Percentiles rank a stretch among this genome's conserved stretches.
These are phyloP conservation scores for Calonectria fujianensis DNA, from an alignment of 2,329 filamentous ascomycete species.

Conservation along the genomic window DNA sequence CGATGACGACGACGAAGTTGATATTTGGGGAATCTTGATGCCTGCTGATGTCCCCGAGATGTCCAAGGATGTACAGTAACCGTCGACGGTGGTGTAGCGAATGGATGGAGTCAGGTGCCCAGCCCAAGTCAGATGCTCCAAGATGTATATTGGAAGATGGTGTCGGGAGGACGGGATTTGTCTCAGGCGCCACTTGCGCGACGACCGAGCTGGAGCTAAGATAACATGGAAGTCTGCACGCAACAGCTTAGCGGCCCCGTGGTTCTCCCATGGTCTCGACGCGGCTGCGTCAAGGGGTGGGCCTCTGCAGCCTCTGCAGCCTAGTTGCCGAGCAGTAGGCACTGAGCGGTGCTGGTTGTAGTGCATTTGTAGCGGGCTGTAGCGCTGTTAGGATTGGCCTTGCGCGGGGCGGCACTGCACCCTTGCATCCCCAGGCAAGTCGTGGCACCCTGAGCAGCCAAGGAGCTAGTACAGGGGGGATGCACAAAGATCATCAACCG, in stretches of 20 bases:
- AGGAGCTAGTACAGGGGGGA: slow-evolving; percentile 37
- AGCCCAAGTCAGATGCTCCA: slow-evolving; percentile 33
- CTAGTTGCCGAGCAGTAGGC: neutral
- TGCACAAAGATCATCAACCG: slow-evolving; percentile 48
- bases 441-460: slow-evolving; percentile 11
- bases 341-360: slow-evolving; percentile 12
- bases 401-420: slow-evolving; percentile 19
- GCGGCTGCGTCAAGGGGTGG: slow-evolving; percentile 42
- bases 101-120: slow-evolving; percentile 27
- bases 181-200: slow-evolving; percentile 51
- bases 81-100: slow-evolving; percentile 32
- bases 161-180: slow-evolving; percentile 50
- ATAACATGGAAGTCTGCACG: slow-evolving; percentile 32
- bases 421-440: slow-evolving; percentile 22
- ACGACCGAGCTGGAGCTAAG: slow-evolving; percentile 32
- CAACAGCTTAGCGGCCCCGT: slow-evolving; percentile 31
- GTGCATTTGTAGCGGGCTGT: slow-evolving; percentile 10
- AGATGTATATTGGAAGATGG: slow-evolving; percentile 49
- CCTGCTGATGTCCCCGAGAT: slow-evolving; percentile 29
- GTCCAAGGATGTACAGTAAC: slow-evolving; percentile 34
- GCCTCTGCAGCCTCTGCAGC: slow-evolving; percentile 10
- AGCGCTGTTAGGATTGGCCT: slow-evolving; percentile 14
- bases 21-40: slow-evolving; percentile 24
- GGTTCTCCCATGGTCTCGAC: slow-evolving; percentile 35
- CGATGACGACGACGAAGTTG: slow-evolving; percentile 19